These are phyloP conservation scores for Trametes sp. DNA, from an alignment of 1,284 basidiomycete species.

Conservation along the genomic window DNA sequence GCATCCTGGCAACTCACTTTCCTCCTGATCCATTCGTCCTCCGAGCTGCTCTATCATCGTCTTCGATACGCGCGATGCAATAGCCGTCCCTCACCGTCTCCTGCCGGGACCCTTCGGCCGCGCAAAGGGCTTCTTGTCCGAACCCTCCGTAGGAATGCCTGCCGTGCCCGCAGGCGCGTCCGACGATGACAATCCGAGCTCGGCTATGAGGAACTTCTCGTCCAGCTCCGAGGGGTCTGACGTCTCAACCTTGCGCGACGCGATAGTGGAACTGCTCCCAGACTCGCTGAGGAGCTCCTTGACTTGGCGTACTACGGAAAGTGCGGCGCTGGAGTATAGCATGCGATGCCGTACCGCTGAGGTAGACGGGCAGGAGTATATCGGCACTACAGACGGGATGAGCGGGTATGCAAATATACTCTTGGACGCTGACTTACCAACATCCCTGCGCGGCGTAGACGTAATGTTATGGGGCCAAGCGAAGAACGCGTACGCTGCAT, in stretches of 20 bases:
- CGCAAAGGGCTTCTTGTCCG: conserved; percentile 60
- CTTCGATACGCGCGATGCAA: neutral
- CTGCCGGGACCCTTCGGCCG: conserved; percentile 65
- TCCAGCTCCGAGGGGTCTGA: conserved; percentile 80
- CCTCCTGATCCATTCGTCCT: neutral
- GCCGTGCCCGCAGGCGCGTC: conserved; percentile 13
- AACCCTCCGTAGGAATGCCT: conserved; percentile 19
- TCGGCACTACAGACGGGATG: conserved; percentile 63
- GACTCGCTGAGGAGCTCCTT: conserved; percentile 57
- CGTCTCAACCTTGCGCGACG: conserved; percentile 78
- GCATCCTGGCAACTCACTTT: neutral
- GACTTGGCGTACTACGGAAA: conserved; percentile 62
- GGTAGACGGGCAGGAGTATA: conserved; percentile 85
- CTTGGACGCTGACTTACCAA: conserved; percentile 51
- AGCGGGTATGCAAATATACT: conserved; percentile 10
- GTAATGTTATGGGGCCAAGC: conserved; percentile 65
- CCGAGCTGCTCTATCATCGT: too few species aligned
- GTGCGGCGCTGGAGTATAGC: conserved; percentile 81
- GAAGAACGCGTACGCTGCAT: conserved; percentile 75
- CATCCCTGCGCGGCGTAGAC: conserved; percentile 55
- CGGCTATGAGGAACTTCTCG: conserved; percentile 64
- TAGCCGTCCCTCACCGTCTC: conserved; percentile 40
- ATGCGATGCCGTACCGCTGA: conserved; percentile 87
- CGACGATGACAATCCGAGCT: conserved; percentile 50
- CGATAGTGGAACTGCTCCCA: conserved; percentile 50